Base-by-base conservation (phyloP, 192 early-diverging fungal species). In the Podila clonocystis region DNA sequence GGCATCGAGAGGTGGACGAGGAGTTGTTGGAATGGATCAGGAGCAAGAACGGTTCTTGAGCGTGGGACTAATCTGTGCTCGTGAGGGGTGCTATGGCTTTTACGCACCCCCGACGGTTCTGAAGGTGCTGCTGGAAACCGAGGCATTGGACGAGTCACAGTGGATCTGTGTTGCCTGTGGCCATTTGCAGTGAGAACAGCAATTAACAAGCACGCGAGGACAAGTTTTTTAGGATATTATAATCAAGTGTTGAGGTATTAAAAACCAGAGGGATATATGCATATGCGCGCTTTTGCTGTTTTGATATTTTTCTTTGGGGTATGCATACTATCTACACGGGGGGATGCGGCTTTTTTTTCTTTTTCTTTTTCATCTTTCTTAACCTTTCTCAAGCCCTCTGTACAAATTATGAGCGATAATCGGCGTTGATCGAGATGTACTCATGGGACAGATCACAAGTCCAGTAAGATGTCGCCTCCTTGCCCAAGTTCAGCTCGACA, bases 381-480 rank as follows among this genome's bases (percentile, higher is more conserved):
- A 9, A 34, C 13, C 50, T n/a, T n/a, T 20, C 50, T n/a, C 50
- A n/a, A 15, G 17, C 6, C 50, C 22, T 55, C 2, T 50, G 31
- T 5, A 22, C 19, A n/a, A 26, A 34, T 80, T 83, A 92, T 45
- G 89, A 89, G 28, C 95, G 91, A 75, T 97, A 98, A 68, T 97
- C 95, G 20, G 93, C 95, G 79, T 98, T 98, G 75, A 98, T 99
- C 24, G 88, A 92, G 34, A 99, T 89, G 78, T 99, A 99, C 67
- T 96, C 96, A 72, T 96, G 93, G 62, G 91, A 95, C 31, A 98
- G 87, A 86, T 99, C 97, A 70, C 96, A 97, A 5, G 97, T 99
- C 89, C 95, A 99, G 89, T 97, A 94, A 12, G 88, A 88, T 7
- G 95, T 94, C 58, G 86, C 85, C 68, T 91, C 93, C 5, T 74